Base-by-base conservation (phyloP, 306 rosid genomes). In the Potentilla sterilis region DNA sequence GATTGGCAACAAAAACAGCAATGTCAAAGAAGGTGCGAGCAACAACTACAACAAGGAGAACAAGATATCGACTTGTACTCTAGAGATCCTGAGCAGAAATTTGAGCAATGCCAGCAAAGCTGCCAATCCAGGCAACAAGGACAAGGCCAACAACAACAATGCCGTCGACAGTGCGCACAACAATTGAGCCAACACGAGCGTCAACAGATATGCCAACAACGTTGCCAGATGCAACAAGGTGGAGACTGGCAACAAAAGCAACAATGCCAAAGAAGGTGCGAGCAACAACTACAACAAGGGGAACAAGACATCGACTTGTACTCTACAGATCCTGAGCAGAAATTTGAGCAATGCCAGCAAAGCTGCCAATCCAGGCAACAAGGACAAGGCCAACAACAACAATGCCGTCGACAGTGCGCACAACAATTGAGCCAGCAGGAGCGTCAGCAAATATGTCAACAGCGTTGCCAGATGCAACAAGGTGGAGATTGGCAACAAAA, bases 131-230 rank as follows among this genome's bases (percentile, higher is more conserved):
- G 21, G 19, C 9, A 14, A 34, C 48, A 63, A 4, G 70, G 54
- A 3, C 67, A 37, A 5, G 40, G 40, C 40, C 40, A 37, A 37
- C 40, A 41, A 42, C 67, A 73, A 14, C 67, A 58, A 11, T 24
- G 34, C 1, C 52, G 66, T 5, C 40, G 6, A 32, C 66, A 59
- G 37, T 65, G 69, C 28, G 47, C 47, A 37, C 46, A 18, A 19
- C 47, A 28, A 12, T 24, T 61, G 66, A 61, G 66, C 66, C 66
- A 28, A 3, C 40, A 3, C 3, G 37, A 51, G 58, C 57, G 21
- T 32, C 71, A 63, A 4, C 54, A 22, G 8, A 72, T 7, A 18
- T 79, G 83, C 64, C 52, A 21, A 22, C 54, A 67, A 16, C 61
- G 61, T 1, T 65, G 69, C 69, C 69, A 37, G 41, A 38, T 14